A percentile compares a stretch with the other conserved stretches of the same genome.
These are phyloP conservation scores for Dendrocalamus sinicus DNA, from an alignment of 176 grass and related monocot species.

Conservation along the genomic window DNA sequence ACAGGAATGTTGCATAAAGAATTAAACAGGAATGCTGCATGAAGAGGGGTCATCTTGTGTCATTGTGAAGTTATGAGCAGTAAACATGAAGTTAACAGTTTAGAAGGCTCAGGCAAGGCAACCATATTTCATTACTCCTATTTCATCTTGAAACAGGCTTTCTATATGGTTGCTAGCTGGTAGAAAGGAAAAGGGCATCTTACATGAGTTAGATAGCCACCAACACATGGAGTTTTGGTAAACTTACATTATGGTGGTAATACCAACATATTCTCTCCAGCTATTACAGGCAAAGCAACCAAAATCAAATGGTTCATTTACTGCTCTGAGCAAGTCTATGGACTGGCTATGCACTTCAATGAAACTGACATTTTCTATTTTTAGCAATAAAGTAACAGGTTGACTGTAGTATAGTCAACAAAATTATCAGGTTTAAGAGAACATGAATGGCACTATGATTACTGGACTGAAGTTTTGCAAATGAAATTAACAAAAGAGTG, in stretches of 20 bases:
- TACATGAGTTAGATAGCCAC: conserved; percentile 11
- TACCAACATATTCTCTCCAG: neutral
- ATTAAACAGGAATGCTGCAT: neutral
- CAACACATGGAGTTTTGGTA: neutral
- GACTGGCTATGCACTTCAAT: neutral
- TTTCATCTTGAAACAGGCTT: neutral
- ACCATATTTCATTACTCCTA: conserved; percentile 11
- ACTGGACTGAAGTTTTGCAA: neutral
- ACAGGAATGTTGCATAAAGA: neutral
- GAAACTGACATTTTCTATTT: neutral
- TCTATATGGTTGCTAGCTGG: neutral
- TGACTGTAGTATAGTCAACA: neutral
- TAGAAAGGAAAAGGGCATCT: conserved; percentile 21
- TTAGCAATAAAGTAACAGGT: conserved; percentile 19
- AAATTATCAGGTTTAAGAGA: conserved; percentile 9
- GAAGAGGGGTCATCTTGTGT: conserved; percentile 6
- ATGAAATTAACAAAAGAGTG: neutral
- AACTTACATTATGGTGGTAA: neutral
- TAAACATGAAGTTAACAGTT: neutral
- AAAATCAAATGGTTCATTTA: neutral
- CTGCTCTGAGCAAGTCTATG: conserved; percentile 7
- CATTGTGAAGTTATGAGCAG: conserved; percentile 6
- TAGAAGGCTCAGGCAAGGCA: conserved; percentile 12
- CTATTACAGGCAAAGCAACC: neutral
- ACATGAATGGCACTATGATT: conserved; percentile 24